Base-by-base conservation (phyloP, 495 filamentous ascomycete genomes). In the Massariosphaeria phaeospora region DNA sequence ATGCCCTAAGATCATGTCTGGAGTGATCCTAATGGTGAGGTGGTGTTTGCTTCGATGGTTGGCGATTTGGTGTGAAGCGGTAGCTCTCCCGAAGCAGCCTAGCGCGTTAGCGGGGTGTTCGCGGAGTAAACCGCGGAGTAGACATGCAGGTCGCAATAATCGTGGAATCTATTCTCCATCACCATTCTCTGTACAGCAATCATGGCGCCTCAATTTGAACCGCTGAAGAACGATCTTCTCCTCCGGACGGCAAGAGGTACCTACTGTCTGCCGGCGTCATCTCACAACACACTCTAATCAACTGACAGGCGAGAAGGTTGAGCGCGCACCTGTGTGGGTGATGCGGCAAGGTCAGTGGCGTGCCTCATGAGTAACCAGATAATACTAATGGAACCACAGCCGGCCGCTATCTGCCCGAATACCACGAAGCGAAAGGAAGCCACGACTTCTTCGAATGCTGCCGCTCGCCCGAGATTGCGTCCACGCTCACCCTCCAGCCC, bases 391-490 rank as follows among this genome's bases (percentile, higher is more conserved):
- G 1, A 35, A 61, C 29, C 48, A 55, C 57, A 95, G 93, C 93
- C 66, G 93, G 93, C 54, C 85, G 93, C 65, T 97, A 98, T 69
- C 88, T 98, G 41, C 93, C 93, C 42, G 93, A 98, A 69, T 98
- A 98, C 71, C 91, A 98, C 65, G 76, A 91, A 75, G 89, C 84
- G 33, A 98, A 98, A 76, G 90, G 83, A 41, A 74, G 66, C 43
- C 79, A 82, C 48, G 94, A 98, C 71, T 98, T 98, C 76, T 98
- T 98, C 77, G 86, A 85, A 69, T 95, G 91, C 79, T 98, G 93
- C 69, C 89, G 93, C 23, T 77, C 82, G 64, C 90, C 94, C 48
- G 91, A 96, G 73, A 79, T 96, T 52, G 85, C 94, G 44, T 96
- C 88, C 4, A 89, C 84, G 17, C 71, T 98, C 52, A 98, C 93